phyloP scores from a whole-genome alignment of 2,329 filamentous ascomycete genomes.

The Epichloe bromicola region DNA sequence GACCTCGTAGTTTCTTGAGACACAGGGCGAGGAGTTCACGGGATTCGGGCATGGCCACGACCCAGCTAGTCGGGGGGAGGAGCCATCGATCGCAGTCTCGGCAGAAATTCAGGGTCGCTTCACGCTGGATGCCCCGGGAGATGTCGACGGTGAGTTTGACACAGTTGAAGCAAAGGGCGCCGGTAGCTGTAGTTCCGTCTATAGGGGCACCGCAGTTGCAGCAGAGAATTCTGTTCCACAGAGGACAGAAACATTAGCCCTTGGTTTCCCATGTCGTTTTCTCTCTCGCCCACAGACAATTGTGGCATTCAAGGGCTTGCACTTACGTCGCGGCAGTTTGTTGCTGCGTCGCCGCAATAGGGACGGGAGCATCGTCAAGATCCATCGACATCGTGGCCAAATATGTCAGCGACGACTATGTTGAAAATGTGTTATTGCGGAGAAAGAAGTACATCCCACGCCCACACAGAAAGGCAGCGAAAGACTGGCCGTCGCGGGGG shows the following conservation, averaged over 20 bases:
- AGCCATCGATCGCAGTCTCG: conserved; percentile 91
- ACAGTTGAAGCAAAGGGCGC: conserved; percentile 90
- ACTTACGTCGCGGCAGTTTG: conserved; percentile 29
- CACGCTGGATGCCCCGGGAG: conserved; percentile 78
- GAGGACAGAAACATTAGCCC: neutral
- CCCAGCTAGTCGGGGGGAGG: conserved; percentile 73
- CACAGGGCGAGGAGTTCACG: conserved; percentile 87
- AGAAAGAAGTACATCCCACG: neutral
- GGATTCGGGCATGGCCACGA: conserved; percentile 73
- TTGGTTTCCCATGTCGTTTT: neutral
- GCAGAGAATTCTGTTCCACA: conserved; percentile 58
- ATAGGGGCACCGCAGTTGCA: conserved; percentile 96
- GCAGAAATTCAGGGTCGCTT: conserved; percentile 83
- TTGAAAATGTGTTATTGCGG: conserved; percentile 6
- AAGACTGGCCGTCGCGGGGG: conserved; percentile 4
- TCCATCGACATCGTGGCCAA: conserved; percentile 28
- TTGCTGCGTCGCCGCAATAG: conserved; percentile 20
- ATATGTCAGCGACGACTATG: conserved; percentile 6
- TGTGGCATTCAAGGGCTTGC: neutral
- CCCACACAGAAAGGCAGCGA: neutral
- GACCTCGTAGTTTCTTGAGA: conserved; percentile 71
- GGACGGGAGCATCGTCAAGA: conserved; percentile 28
- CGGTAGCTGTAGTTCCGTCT: conserved; percentile 74
- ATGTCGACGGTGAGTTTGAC: conserved; percentile 92
- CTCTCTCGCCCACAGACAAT: neutral